Conservation (phyloP, 1,284 basidiomycete genomes). For the Ustilago crameri region DNA sequence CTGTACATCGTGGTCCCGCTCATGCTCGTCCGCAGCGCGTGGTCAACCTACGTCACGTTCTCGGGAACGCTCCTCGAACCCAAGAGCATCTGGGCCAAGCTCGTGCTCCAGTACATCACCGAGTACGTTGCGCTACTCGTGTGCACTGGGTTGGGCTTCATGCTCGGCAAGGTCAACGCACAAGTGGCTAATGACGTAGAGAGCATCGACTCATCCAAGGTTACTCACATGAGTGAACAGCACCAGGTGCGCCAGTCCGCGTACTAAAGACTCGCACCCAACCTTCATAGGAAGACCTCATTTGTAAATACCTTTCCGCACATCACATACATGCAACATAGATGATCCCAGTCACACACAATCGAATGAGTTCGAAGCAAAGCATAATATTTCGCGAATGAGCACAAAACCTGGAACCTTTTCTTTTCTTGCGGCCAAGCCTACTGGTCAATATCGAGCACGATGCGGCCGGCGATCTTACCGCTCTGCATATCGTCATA, state of each 20-base stretch:
- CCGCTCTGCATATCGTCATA: conserved; percentile 74
- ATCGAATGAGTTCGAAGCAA: too few species aligned
- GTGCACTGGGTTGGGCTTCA: conserved; percentile 10
- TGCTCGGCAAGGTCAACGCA: conserved; percentile 1
- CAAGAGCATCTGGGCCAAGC: conserved; percentile 21
- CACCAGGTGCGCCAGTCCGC: too few species aligned
- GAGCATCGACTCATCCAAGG: too few species aligned
- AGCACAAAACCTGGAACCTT: too few species aligned
- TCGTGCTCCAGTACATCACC: conserved; percentile 22
- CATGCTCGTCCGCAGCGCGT: conserved; percentile 19
- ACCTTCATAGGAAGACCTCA: too few species aligned
- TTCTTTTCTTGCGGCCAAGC: too few species aligned
- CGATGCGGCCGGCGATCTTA: conserved; percentile 75
- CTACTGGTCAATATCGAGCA: conserved; percentile 71
- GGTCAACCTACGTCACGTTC: conserved; percentile 13
- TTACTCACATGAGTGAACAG: too few species aligned
- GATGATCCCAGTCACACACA: too few species aligned
- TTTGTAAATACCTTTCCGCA: too few species aligned
- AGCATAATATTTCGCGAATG: too few species aligned
- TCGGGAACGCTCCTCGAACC: conserved; percentile 5
- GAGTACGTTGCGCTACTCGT: conserved; percentile 14
- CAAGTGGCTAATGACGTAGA: neutral
- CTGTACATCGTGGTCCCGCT: conserved; percentile 8
- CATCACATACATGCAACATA: too few species aligned
- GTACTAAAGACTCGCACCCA: too few species aligned